Evolutionary conservation across 2,329 filamentous ascomycete genomes (phyloP).

Genomic region (Thelonectria discophora): DNA sequence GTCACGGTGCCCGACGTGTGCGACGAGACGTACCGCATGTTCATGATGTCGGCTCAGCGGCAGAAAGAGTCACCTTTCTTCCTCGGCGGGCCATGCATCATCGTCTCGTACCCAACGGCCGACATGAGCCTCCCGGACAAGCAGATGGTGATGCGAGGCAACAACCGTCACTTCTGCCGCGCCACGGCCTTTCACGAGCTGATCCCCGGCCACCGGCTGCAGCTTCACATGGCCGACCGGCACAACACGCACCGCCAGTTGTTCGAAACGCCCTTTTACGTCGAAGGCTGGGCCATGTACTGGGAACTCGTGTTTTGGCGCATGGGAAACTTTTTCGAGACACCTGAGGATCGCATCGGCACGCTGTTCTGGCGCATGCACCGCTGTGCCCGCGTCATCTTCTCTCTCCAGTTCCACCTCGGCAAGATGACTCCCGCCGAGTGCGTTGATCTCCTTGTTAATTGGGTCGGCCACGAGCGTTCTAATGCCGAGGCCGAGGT

Average conservation of each 20-base stretch:
- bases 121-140: slow-evolving; percentile 64
- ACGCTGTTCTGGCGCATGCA: slow-evolving; percentile 72
- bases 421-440: slow-evolving; percentile 61
- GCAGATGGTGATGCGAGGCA: slow-evolving; percentile 67
- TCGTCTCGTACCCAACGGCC: slow-evolving; percentile 64
- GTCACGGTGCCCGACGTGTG: slow-evolving; percentile 64
- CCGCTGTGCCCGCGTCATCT: slow-evolving; percentile 66
- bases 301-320: slow-evolving; percentile 69
- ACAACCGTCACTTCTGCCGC: slow-evolving; percentile 65
- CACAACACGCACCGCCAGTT: slow-evolving; percentile 59
- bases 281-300: slow-evolving; percentile 70
- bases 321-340: slow-evolving; percentile 58
- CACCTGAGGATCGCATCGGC: slow-evolving; percentile 62
- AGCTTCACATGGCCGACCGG: slow-evolving; percentile 59
- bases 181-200: slow-evolving; percentile 70
- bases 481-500: slow-evolving; percentile 69
- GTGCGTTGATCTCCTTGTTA: slow-evolving; percentile 65
- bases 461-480: slow-evolving; percentile 66
- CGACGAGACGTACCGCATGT: slow-evolving; percentile 62
- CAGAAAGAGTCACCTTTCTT: slow-evolving; percentile 69
- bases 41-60: slow-evolving; percentile 62
- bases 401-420: slow-evolving; percentile 67
- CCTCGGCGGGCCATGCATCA: slow-evolving; percentile 62
- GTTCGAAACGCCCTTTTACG: slow-evolving; percentile 66
- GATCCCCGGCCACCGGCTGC: slow-evolving; percentile 66